These are phyloP conservation scores for Aegilops sharonensis DNA, from an alignment of 176 grass and related monocot genomes.

Conservation along the genomic window DNA sequence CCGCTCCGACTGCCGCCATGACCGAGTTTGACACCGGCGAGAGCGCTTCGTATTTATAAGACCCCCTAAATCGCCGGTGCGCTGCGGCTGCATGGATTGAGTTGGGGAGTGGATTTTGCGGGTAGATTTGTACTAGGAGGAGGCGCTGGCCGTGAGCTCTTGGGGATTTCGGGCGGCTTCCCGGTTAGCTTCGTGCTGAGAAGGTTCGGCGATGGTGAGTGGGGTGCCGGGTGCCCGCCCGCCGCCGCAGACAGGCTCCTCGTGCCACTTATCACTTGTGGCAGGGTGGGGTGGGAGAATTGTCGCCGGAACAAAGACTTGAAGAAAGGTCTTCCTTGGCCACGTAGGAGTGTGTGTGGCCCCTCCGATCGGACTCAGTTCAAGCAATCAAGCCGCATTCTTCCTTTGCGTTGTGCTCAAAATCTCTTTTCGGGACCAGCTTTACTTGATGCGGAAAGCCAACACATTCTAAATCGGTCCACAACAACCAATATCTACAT, in stretches of 20 bases:
- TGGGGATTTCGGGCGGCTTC: constrained; percentile 24
- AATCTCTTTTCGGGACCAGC: neutral
- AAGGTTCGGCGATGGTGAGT: constrained; percentile 58
- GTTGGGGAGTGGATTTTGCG: neutral
- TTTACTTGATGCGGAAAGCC: constrained; percentile 1
- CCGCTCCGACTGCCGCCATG: constrained; percentile 60
- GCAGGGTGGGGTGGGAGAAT: constrained; percentile 1
- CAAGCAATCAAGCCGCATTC: constrained; percentile 37
- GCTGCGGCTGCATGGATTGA: constrained; percentile 26
- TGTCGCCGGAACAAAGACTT: constrained; percentile 22
- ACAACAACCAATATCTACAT: neutral
- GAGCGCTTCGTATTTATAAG: constrained; percentile 52
- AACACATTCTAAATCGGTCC: neutral
- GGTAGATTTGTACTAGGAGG: constrained; percentile 33
- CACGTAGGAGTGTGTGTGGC: neutral
- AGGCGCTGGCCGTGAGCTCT: neutral
- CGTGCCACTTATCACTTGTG: neutral
- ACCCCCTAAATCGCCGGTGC: constrained; percentile 6
- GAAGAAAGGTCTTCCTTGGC: constrained; percentile 30
- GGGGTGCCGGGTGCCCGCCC: constrained; percentile 31
- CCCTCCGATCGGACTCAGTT: neutral
- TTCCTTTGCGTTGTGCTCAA: neutral
- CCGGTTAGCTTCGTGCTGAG: constrained; percentile 50
- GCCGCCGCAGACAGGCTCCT: constrained; percentile 20
- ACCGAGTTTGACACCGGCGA: constrained; percentile 16